Base-by-base conservation (phyloP, 495 filamentous ascomycete species). In the Daldinia concentrica region DNA sequence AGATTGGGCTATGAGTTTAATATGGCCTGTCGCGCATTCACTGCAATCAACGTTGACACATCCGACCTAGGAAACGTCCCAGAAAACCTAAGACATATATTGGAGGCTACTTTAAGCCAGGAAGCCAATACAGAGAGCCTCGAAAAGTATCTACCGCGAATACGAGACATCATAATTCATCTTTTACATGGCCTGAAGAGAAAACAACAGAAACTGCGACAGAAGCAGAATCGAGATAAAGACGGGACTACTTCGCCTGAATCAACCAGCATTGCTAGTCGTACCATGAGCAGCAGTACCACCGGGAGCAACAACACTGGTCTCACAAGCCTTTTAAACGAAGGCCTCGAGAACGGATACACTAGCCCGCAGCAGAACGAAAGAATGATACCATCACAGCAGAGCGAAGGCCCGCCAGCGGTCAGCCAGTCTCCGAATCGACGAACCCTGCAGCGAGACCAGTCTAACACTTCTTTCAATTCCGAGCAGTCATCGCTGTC, bases 1-100 rank as follows among this genome's bases (percentile, higher is more conserved):
- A 90, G 96, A 32, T 82, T 99, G 61, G 95, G 96, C 14, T 99
- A 98, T 78, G 95, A 99, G 79, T 99, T 99, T 84, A 99, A 99
- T 79, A 92, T 98, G 81, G 95, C 95, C 7, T 98, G 94, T 79
- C 91, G 95, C 41, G 94, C 95, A 52, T 99, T 99, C 79, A 92
- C 91, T 75, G 92, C 93, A 41, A 98, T 99, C 75, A 94, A 95
- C 36, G 95, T 99, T 56, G 96, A 98, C 67, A 97, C 93, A 4
- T 85, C 88, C 4, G 95, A 99, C 79, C 86, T 99, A 15, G 95
- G 95, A 54, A 96, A 96, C 74, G 95, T 99, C 6, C 95, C 95
- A 2, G 95, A 99, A 77, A 84, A 93, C 56, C 79, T 99, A 24
- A 90, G 95, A 66, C 88, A 89, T 29, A 98, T 99, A 58, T 85